phyloP scores from a whole-genome alignment of 73 alveolate species.

The Symbiodinium natans region DNA sequence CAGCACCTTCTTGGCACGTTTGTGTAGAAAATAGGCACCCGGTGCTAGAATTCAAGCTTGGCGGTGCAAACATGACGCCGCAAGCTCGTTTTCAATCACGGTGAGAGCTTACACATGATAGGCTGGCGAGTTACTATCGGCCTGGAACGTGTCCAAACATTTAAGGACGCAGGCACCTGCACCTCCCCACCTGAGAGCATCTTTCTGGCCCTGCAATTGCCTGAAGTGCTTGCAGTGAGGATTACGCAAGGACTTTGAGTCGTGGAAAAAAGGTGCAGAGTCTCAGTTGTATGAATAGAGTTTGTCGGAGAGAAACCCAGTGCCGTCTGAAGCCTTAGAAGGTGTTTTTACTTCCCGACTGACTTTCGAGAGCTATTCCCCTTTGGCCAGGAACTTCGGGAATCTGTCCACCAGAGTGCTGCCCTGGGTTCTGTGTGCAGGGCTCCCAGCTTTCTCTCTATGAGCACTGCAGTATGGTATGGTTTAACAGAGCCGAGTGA shows the following conservation, averaged over 20 bases:
- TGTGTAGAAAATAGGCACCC: background rate
- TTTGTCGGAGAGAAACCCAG: too few relatives aligned
- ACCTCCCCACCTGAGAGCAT: too few relatives aligned
- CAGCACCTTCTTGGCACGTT: background rate
- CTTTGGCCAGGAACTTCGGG: slow-evolving; percentile 55
- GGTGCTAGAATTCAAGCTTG: background rate
- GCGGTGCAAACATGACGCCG: background rate
- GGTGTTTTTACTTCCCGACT: too few relatives aligned
- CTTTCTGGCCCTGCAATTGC: too few relatives aligned
- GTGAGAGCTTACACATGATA: background rate
- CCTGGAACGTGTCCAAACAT: too few relatives aligned
- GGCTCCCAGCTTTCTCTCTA: background rate
- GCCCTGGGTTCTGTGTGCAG: slow-evolving; percentile 38
- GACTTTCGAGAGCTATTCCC: too few relatives aligned
- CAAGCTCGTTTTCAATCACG: background rate
- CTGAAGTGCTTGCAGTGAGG: too few relatives aligned
- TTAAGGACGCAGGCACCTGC: too few relatives aligned
- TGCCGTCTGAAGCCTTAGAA: too few relatives aligned
- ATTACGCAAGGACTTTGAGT: too few relatives aligned
- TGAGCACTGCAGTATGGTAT: background rate
- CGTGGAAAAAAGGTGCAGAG: too few relatives aligned
- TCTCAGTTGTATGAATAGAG: background rate
- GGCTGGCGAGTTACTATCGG: slow-evolving; percentile 12
- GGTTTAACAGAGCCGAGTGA: background rate
- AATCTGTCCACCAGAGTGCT: slow-evolving; percentile 63